A percentile compares a stretch with the other conserved stretches of the same genome.
phyloP scores from a whole-genome alignment of 345 rosid genomes.

The Zanthoxylum bungeanum region DNA sequence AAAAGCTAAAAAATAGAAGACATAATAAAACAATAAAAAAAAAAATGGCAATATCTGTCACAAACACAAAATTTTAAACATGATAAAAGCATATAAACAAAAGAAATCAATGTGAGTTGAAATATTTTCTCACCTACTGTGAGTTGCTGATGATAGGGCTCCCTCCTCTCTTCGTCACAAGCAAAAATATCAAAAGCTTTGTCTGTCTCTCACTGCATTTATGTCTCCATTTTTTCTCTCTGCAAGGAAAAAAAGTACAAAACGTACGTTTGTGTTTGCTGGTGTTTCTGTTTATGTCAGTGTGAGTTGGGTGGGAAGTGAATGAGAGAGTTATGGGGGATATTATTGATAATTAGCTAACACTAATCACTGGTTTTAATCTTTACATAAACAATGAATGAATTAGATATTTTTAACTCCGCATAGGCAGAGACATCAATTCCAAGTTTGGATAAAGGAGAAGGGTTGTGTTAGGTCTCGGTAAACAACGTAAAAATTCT shows the following conservation, averaged over 20 bases:
- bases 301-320: constrained; percentile 11
- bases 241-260: constrained; percentile 6
- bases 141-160: not conserved
- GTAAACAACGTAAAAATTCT: too few species aligned
- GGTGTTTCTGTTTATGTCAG: not conserved
- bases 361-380: not conserved
- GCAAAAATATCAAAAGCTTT: not conserved
- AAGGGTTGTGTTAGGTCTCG: too few species aligned
- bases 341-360: not conserved
- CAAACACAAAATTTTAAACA: not conserved
- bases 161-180: constrained; percentile 5
- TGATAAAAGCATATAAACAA: not conserved
- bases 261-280: not conserved
- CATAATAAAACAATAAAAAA: too few species aligned
- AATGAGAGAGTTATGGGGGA: not conserved
- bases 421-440: too few species aligned
- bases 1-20: not conserved
- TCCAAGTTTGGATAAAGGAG: too few species aligned
- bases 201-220: constrained; percentile 7
- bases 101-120: not conserved
- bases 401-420: too few species aligned
- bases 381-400: too few species aligned
- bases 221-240: constrained; percentile 3
- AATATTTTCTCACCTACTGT: not conserved
- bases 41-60: not conserved